A percentile compares a stretch with the other conserved stretches of the same genome.
phyloP scores from a whole-genome alignment of 805 yeast genomes.

The Starmerella tilneyi region DNA sequence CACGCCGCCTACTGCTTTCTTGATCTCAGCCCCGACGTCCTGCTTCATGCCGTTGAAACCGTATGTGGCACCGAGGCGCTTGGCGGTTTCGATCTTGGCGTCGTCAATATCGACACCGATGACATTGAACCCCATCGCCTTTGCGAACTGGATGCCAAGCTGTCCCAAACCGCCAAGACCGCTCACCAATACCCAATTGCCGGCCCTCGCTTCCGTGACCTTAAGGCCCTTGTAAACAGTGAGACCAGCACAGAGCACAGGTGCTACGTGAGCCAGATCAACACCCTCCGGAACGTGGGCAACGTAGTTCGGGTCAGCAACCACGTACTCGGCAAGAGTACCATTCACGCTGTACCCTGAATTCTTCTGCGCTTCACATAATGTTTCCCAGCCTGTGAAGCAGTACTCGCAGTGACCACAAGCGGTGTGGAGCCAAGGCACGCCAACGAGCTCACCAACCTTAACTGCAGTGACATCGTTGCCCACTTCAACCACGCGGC shows the following conservation, averaged over 20 bases:
- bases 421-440: slow-evolving; percentile 74
- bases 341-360: slow-evolving; percentile 88
- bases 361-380: slow-evolving; percentile 57
- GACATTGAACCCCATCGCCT: slow-evolving; percentile 66
- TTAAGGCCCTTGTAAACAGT: slow-evolving; percentile 85
- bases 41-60: slow-evolving; percentile 45
- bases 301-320: slow-evolving; percentile 81
- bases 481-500: slow-evolving; percentile 71
- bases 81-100: slow-evolving; percentile 46
- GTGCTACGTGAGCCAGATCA: slow-evolving; percentile 67
- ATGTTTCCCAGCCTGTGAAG: slow-evolving; percentile 54
- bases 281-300: slow-evolving; percentile 65
- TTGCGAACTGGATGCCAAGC: slow-evolving; percentile 62
- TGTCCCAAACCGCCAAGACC: slow-evolving; percentile 78
- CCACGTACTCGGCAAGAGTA: slow-evolving; percentile 81
- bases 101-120: slow-evolving; percentile 63
- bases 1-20: slow-evolving; percentile 61
- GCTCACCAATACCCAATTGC: slow-evolving; percentile 66
- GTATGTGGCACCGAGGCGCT: slow-evolving; percentile 55
- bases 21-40: slow-evolving; percentile 41
- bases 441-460: slow-evolving; percentile 72
- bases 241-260: slow-evolving; percentile 83
- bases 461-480: slow-evolving; percentile 56
- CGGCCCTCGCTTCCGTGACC: slow-evolving; percentile 59
- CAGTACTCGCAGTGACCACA: slow-evolving; percentile 73